Base-by-base conservation (phyloP, 2,329 filamentous ascomycete genomes). In the Aquanectria penicillioides region DNA sequence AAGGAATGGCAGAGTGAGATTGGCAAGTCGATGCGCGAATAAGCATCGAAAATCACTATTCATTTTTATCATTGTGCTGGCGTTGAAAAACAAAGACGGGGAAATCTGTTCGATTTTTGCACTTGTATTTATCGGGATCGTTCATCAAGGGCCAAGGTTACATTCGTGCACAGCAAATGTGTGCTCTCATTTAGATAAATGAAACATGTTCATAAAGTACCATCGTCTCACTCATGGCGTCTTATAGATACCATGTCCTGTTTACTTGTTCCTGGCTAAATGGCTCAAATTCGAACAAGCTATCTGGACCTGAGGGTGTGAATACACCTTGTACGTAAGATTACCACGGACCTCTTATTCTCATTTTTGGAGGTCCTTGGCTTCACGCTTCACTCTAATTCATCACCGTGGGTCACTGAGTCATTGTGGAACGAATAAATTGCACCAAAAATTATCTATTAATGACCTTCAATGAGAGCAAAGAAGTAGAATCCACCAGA, bases 1-100 rank as follows among this genome's bases (percentile, higher is more conserved):
- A 83, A 86, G 63, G 86, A 87, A 25, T 97, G 93, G 93, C 78
- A 89, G 75, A 93, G 90, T 71, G 90, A 96, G 78, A 97, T 97
- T 83, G 92, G 91, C 31, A 93, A 93, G 83, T 82, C 81, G 12
- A 92, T 92, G 89, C 75, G 72, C 31, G 71, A 75, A 12, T 81
- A 66, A 65, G 36, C 8, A 12, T n/a, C 13, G 2, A 9, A n/a
- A 6, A 11, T 13, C 29, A 2, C 15, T 8, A 22, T 43, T 28
- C 9, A 31, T 52, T 20, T 48, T 33, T 17, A 41, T 28, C 20
- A 10, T 33, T 18, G 29, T 6, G 26, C 8, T 31, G 64, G 67
- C 58, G 65, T 69, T 69, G 33, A 43, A 54, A 26, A 8, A 31
- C 25, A 28, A 38, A 36, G 57, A 26, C 17, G 17, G 15, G 37